These are phyloP conservation scores for Botrytis porri DNA, from an alignment of 2,329 filamentous ascomycete species.

Conservation along the genomic window DNA sequence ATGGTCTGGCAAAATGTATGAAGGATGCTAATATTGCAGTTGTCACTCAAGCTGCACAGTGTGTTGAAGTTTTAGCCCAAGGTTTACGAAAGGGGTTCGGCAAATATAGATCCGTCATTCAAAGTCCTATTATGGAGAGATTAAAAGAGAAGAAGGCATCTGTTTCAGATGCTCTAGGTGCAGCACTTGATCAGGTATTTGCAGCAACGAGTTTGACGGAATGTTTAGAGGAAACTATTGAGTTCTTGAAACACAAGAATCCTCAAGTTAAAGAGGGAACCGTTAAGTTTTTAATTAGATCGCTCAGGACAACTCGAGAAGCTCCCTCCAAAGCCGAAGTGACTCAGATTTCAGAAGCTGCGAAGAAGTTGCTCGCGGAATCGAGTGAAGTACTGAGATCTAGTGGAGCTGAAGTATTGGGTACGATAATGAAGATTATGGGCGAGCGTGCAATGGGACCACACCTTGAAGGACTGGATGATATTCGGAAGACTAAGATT, in stretches of 20 bases:
- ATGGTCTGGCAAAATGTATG: conserved; percentile 90
- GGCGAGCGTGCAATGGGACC: conserved; percentile 94
- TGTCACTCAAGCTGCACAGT: conserved; percentile 88
- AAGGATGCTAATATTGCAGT: conserved; percentile 98
- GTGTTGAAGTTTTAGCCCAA: conserved; percentile 83
- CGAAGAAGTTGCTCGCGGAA: conserved; percentile 86
- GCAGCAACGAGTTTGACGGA: conserved; percentile 70
- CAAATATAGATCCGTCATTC: conserved; percentile 77
- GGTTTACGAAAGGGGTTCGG: conserved; percentile 75
- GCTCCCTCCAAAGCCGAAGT: conserved; percentile 84
- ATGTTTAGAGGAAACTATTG: conserved; percentile 83
- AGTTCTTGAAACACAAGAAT: conserved; percentile 90
- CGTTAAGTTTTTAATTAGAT: conserved; percentile 88
- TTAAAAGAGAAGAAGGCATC: conserved; percentile 95
- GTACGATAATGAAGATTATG: conserved; percentile 97
- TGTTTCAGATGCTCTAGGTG: conserved; percentile 83
- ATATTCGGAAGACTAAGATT: conserved; percentile 92
- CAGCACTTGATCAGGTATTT: conserved; percentile 72
- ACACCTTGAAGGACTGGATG: conserved; percentile 86
- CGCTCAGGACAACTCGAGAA: conserved; percentile 75
- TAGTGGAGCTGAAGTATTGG: conserved; percentile 86
- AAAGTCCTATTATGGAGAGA: conserved; percentile 89
- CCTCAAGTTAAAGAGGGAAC: conserved; percentile 96
- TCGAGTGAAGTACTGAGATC: conserved; percentile 82
- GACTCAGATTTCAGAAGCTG: conserved; percentile 78